Evolutionary conservation across 2,329 filamentous ascomycete genomes (phyloP).

Genomic region (Dactylellina drechsleri): DNA sequence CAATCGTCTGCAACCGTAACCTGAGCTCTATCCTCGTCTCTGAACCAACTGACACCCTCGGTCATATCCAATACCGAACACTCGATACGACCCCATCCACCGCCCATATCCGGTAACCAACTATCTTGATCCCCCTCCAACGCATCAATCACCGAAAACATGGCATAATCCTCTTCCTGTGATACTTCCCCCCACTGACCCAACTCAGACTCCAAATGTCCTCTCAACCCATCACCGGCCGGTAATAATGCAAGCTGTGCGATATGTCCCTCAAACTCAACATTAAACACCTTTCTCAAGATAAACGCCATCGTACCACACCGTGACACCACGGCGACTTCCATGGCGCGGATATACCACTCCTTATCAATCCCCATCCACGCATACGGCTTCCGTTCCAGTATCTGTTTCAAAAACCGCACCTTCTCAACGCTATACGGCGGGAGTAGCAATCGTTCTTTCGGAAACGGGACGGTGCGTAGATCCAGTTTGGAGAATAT

Average conservation of each 20-base stretch:
- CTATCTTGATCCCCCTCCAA: background rate
- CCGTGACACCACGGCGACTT: slow-evolving; percentile 32
- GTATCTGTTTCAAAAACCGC: slow-evolving; percentile 5
- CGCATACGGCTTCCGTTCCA: slow-evolving; percentile 15
- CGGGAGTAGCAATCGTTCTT: slow-evolving; percentile 17
- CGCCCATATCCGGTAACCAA: too few relatives aligned
- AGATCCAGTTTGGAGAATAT: slow-evolving; percentile 26
- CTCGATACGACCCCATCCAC: too few relatives aligned
- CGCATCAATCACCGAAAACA: slow-evolving; percentile 6
- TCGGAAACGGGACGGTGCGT: slow-evolving; percentile 17
- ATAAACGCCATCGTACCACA: slow-evolving; percentile 37
- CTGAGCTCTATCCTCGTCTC: too few relatives aligned
- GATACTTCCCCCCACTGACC: background rate
- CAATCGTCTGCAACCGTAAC: too few relatives aligned
- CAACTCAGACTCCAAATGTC: slow-evolving; percentile 26
- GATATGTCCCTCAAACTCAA: slow-evolving; percentile 14
- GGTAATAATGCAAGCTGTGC: slow-evolving; percentile 23
- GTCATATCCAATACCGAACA: too few relatives aligned
- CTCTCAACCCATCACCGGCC: slow-evolving; percentile 8
- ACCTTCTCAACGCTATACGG: slow-evolving; percentile 27
- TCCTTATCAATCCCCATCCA: slow-evolving; percentile 6
- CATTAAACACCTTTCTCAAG: slow-evolving; percentile 7
- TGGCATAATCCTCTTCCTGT: slow-evolving; percentile 11
- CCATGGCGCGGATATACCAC: slow-evolving; percentile 1
- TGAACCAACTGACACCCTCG: too few relatives aligned